Base-by-base conservation (phyloP, 352 stramenopile genomes). In the Pythium aristosporum region DNA sequence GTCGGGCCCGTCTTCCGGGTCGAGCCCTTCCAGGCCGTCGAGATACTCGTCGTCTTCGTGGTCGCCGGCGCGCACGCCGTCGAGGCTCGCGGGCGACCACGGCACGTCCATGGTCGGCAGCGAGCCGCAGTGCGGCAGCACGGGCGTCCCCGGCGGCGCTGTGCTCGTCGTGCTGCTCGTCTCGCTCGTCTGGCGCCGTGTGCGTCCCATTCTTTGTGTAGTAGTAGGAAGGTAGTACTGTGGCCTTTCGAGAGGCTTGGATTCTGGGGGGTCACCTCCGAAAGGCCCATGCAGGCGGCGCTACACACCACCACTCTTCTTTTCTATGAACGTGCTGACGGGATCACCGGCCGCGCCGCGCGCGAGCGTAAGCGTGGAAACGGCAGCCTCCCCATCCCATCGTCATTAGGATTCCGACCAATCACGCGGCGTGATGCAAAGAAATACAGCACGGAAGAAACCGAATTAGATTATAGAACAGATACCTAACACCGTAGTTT, bases 21-120 rank as follows among this genome's bases (percentile, higher is more conserved):
- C 16, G 61, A 18, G 18, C 62, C 28, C 79, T 20, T 85, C 86
- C 65, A 70, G 78, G 65, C 83, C 74, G 44, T 87, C 84, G 39
- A 85, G 76, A 30, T 63, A 36, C 10, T 62, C 53, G 4, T 63
- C 62, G 25, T 59, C 54, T n/a, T 64, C 54, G 30, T 58, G 46
- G 23, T 68, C 63, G 44, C 58, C 49, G 20, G 39, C 37, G 47
- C 50, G 44, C 21, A 42, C 55, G 55, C 50, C 47, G 34, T 34
- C 25, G 25, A 42, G 55, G 41, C 64, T 63, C 39, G 21, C 41
- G 30, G 64, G 56, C 32, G 64, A 64, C 64, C 64, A 64, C 41
- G 52, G 64, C 30, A 63, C 49, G 20, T 63, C 53, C 64, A 71
- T 63, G 30, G 52, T 66, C 50, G 49, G 32, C 16, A 59, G 57